Conservation (phyloP, 2,329 filamentous ascomycete genomes). For the Calonectria pauciramosa region DNA sequence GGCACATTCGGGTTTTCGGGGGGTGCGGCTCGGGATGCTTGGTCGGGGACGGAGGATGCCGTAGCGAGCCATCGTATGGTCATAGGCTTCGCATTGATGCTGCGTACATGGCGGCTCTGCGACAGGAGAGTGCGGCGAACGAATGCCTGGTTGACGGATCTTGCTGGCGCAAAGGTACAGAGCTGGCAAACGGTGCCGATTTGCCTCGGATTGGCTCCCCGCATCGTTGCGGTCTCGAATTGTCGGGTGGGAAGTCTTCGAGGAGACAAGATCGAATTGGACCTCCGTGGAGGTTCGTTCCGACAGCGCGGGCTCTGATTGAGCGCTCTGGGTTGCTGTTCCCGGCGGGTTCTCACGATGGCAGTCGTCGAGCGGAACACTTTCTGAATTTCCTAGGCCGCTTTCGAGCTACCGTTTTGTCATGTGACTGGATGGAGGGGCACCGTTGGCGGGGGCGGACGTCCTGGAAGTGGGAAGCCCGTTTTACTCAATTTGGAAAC, state of each 20-base stretch:
- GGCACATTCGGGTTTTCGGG: constrained; percentile 35
- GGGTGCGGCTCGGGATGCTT: constrained; percentile 28
- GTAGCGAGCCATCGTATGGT: constrained; percentile 47
- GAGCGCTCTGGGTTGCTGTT: constrained; percentile 13
- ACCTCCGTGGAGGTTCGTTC: constrained; percentile 11
- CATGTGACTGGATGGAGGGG: constrained; percentile 19
- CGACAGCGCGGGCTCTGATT: constrained; percentile 12
- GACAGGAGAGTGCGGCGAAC: constrained; percentile 41
- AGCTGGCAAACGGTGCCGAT: constrained; percentile 59
- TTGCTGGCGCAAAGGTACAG: constrained; percentile 54
- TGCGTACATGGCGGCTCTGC: constrained; percentile 30
- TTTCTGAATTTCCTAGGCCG: not conserved
- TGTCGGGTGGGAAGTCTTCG: not conserved
- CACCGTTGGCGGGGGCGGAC: not conserved
- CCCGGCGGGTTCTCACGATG: not conserved
- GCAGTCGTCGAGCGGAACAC: not conserved
- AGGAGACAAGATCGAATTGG: not conserved
- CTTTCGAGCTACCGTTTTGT: constrained; percentile 18
- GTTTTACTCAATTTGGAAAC: not conserved
- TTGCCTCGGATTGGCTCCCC: constrained; percentile 49
- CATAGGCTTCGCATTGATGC: constrained; percentile 21
- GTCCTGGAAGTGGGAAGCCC: not conserved
- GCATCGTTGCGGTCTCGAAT: constrained; percentile 50
- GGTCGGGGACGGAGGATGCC: constrained; percentile 40
- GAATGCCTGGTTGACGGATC: constrained; percentile 41